These are phyloP conservation scores for Exophiala calicioides DNA, from an alignment of 2,329 filamentous ascomycete genomes.

Conservation along the genomic window DNA sequence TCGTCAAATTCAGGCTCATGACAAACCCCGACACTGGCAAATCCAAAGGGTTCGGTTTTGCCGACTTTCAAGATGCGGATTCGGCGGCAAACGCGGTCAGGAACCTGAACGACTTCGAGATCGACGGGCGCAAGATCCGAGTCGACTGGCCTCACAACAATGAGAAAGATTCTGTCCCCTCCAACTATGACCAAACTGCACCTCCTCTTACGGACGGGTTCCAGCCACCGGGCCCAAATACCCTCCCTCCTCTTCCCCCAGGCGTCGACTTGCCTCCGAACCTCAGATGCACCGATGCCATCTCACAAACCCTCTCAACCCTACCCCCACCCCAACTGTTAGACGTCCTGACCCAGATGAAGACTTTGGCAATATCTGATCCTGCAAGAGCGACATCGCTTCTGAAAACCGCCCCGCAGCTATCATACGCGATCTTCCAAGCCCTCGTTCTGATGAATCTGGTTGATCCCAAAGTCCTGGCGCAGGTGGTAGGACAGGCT, in stretches of 20 bases:
- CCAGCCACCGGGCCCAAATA: conserved; percentile 33
- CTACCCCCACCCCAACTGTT: conserved; percentile 86
- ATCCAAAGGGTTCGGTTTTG: conserved; percentile 95
- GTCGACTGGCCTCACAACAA: conserved; percentile 97
- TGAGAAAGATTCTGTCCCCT: conserved; percentile 65
- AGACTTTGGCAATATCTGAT: conserved; percentile 78
- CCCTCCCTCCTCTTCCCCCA: conserved; percentile 75
- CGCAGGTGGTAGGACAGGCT: conserved; percentile 71
- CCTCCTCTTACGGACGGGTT: conserved; percentile 37
- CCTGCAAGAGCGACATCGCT: conserved; percentile 82
- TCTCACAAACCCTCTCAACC: conserved; percentile 84
- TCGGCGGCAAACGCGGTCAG: conserved; percentile 89
- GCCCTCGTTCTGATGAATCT: conserved; percentile 89
- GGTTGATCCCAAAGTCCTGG: conserved; percentile 79
- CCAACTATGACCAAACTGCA: conserved; percentile 50
- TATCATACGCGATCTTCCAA: conserved; percentile 94
- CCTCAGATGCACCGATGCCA: conserved; percentile 82
- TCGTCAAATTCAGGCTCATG: conserved; percentile 87
- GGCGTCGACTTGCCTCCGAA: conserved; percentile 82
- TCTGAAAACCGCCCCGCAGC: conserved; percentile 83
- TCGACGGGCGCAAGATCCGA: conserved; percentile 89
- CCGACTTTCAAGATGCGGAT: conserved; percentile 92
- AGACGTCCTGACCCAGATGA: conserved; percentile 93
- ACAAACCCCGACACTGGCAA: conserved; percentile 94
- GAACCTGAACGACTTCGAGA: conserved; percentile 92